Conservation (phyloP, 2,329 filamentous ascomycete species). For the Paecilomyces sp. region DNA sequence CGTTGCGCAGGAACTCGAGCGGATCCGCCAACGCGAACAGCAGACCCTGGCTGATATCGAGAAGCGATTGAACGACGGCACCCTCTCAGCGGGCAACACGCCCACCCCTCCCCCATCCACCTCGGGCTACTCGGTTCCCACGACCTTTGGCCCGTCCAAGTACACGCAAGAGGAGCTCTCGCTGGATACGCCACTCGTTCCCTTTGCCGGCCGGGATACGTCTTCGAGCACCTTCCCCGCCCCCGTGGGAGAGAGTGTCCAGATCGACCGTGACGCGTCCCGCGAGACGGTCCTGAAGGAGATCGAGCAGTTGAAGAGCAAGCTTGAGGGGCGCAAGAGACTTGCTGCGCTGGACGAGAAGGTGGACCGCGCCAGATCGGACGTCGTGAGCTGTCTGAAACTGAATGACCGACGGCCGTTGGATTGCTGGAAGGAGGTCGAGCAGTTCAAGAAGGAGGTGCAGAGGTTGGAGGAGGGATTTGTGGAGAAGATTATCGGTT, state of each 20-base stretch:
- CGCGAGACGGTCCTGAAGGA: slow-evolving; percentile 49
- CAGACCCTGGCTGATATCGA: slow-evolving; percentile 62
- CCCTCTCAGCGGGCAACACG: slow-evolving; percentile 21
- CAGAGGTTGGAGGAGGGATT: slow-evolving; percentile 77
- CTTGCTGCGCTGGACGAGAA: slow-evolving; percentile 58
- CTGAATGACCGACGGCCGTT: slow-evolving; percentile 80
- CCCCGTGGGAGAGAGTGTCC: slow-evolving; percentile 12
- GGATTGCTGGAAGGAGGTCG: slow-evolving; percentile 92
- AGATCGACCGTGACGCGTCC: slow-evolving; percentile 39
- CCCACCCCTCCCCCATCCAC: slow-evolving; percentile 15
- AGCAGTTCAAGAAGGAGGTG: slow-evolving; percentile 84
- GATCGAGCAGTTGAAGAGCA: slow-evolving; percentile 50
- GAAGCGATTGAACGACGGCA: slow-evolving; percentile 46
- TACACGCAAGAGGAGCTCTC: slow-evolving; percentile 11
- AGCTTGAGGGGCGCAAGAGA: slow-evolving; percentile 56
- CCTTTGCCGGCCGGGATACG: slow-evolving; percentile 32
- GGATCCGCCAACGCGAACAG: slow-evolving; percentile 64
- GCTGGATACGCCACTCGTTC: slow-evolving; percentile 36
- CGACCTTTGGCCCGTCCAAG: slow-evolving; percentile 13
- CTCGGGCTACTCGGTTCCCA: slow-evolving; percentile 11
- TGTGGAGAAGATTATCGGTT: slow-evolving; percentile 66
- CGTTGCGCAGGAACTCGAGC: slow-evolving; percentile 76
- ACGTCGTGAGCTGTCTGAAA: slow-evolving; percentile 72
- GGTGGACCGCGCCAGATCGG: slow-evolving; percentile 67
- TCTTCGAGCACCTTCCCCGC: slow-evolving; percentile 4